Base-by-base conservation (phyloP, 75 land plant genomes). In the Selaginella tamariscina region DNA sequence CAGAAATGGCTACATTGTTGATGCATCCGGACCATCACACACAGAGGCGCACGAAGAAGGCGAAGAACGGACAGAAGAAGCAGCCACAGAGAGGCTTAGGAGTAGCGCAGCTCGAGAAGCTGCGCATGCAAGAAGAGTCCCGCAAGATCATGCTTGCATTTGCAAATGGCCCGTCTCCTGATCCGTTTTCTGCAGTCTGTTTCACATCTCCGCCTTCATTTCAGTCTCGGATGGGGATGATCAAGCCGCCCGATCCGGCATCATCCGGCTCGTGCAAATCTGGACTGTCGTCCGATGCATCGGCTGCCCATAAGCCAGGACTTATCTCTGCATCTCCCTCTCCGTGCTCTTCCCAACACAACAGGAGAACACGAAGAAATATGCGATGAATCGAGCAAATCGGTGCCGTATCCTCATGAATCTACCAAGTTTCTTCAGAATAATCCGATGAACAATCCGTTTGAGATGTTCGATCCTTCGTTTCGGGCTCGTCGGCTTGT, bases 11-110 rank as follows among this genome's bases (percentile, higher is more conserved):
- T 39, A 5, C 49, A 5, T 5, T 39, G 49, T 5, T 15, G 15
- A 15, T 39, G 49, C 49, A 5, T 15, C 15, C 49, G 49, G 49
- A 39, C 15, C n/a, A n/a, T n/a, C 49, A 39, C 49, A 5, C 5
- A 15, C 49, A 39, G 11, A 5, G 49, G 49, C 49, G 49, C 49
- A 5, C 62, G 62, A 59, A 27, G 26, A 59, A 59, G 23, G 5
- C 24, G n/a, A 59, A 59, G 62, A 59, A 59, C 62, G 62, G 62
- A 23, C 62, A 59, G 26, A 59, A 59, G 26, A 59, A 59, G 26
- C 62, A 59, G 26, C 62, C 62, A 5, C 62, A 59, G 62, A 8
- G 62, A 59, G 62, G 62, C n/a, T 21, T 59, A n/a, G 62, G 62
- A 5, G 62, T 59, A 5, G 62, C 62, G 27, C 62, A 59, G 62